These are phyloP conservation scores for Asterionellopsis glacialis DNA, from an alignment of 108 stramenopile species.

Conservation along the genomic window DNA sequence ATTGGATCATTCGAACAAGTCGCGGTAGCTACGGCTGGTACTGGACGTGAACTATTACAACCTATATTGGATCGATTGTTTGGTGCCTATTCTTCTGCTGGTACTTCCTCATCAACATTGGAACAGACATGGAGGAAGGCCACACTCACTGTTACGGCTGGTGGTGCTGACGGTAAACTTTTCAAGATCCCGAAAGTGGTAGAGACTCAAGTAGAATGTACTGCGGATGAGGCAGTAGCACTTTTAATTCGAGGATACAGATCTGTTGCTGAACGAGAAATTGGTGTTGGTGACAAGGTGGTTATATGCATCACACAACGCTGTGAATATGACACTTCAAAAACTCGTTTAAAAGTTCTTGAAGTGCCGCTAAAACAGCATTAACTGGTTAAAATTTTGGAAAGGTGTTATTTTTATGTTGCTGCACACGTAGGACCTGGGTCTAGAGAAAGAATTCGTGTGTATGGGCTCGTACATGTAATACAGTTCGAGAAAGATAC, in stretches of 20 bases:
- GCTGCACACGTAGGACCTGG: too few species aligned
- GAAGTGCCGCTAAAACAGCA: conserved; percentile 10
- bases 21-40: conserved; percentile 72
- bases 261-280: conserved; percentile 82
- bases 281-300: conserved; percentile 72
- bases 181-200: conserved; percentile 5
- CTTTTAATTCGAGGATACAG: conserved; percentile 59
- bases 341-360: conserved; percentile 5
- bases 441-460: too few species aligned
- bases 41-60: conserved; percentile 73
- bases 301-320: conserved; percentile 57
- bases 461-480: too few species aligned
- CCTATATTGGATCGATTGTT: conserved; percentile 80
- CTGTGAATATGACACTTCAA: conserved; percentile 2
- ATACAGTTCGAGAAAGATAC: too few species aligned
- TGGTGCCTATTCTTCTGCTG: conserved; percentile 9
- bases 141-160: neutral
- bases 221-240: conserved; percentile 52
- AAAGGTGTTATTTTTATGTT: too few species aligned
- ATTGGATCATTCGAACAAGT: conserved; percentile 83
- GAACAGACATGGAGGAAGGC: neutral
- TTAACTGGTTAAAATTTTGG: too few species aligned
- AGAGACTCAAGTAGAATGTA: conserved; percentile 39
- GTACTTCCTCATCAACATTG: conserved; percentile 5
- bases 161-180: too few species aligned